Base-by-base conservation (phyloP, 2,329 filamentous ascomycete species). In the Escovopsis sp. region DNA sequence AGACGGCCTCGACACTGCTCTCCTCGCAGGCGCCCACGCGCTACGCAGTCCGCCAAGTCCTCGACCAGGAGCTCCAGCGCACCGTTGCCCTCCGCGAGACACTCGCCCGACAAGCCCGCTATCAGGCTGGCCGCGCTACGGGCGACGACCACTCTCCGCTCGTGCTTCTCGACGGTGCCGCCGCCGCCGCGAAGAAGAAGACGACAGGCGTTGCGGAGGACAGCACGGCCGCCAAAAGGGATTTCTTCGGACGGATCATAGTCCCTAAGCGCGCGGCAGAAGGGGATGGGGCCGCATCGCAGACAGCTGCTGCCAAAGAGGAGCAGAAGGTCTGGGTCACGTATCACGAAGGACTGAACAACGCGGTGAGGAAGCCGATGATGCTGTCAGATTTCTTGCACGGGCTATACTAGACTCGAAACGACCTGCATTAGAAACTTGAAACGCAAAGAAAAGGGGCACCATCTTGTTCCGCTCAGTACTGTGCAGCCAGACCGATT, bases 1-100 rank as follows among this genome's bases (percentile, higher is more conserved):
- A 84, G 50, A 85, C 85, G 0, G 74, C 71, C 7, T 63, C 70
- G 2, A 65, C 75, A 4, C 63, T 70, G 4, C 63, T 74, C 13
- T 65, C 70, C 32, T 72, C 74, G 2, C 73, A 76, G 9, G 78
- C 76, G 1, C 86, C 84, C 0, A 85, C 85, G 0, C 76, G 91
- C n/a, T 98, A 86, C 55, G 89, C 89, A 1, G 81, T 98, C 6
- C 79, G 91, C 16, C 89, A 95, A 58, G 88, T 95, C 8, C 71
- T 98, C 1, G 87, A 94, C 54, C 85, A 91, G 57, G 89, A 96
- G 58, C 83, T 89, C 52, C 76, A 76, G 45, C 85, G 82, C 54
- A 81, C 85, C 38, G 72, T 80, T 11, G 65, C 73, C 27, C 66
- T 77, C 30, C 78, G 81, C 12, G 80, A 84, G 39, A 75, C 75